Percentiles rank a stretch among this genome's conserved stretches.
Evolutionary conservation across 306 rosid genomes (phyloP).

Genomic region (Notholithocarpus densiflorus): DNA sequence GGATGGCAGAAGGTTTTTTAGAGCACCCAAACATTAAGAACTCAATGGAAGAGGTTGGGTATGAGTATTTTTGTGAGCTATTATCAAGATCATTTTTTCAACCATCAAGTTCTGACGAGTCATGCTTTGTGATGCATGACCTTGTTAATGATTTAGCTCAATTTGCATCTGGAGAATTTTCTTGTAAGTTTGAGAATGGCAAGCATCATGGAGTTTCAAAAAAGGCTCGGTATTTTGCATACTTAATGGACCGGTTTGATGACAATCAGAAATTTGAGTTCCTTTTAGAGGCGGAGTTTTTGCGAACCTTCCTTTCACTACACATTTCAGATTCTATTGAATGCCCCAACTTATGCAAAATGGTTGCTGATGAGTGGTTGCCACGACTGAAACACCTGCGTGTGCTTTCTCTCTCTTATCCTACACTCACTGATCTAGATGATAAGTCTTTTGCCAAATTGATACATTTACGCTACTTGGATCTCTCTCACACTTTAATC

Average conservation of each 20-base stretch:
- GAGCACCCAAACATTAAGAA: not conserved
- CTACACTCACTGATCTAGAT: not conserved
- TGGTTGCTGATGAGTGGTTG: too few relatives aligned
- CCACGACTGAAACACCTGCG: not conserved
- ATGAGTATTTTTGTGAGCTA: constrained; percentile 3
- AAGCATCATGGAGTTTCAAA: not conserved
- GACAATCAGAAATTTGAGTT: not conserved
- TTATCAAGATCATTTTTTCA: constrained; percentile 27
- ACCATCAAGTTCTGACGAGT: not conserved
- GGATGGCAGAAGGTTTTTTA: constrained; percentile 34
- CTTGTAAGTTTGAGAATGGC: not conserved
- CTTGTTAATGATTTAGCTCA: constrained; percentile 19
- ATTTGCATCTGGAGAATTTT: constrained; percentile 4
- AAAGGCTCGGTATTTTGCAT: constrained; percentile 15
- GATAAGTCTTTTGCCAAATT: not conserved
- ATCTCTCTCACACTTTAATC: not conserved
- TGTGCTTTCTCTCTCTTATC: not conserved
- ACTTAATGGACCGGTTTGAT: not conserved
- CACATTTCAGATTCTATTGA: too few relatives aligned
- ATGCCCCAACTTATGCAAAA: too few relatives aligned
- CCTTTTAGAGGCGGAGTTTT: not conserved
- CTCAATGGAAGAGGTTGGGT: constrained; percentile 3
- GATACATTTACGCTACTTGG: constrained; percentile 17
- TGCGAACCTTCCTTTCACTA: constrained; percentile 17
- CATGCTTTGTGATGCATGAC: constrained; percentile 20